Base-by-base conservation (phyloP, 2,329 filamentous ascomycete species). In the Colletotrichum sojae region DNA sequence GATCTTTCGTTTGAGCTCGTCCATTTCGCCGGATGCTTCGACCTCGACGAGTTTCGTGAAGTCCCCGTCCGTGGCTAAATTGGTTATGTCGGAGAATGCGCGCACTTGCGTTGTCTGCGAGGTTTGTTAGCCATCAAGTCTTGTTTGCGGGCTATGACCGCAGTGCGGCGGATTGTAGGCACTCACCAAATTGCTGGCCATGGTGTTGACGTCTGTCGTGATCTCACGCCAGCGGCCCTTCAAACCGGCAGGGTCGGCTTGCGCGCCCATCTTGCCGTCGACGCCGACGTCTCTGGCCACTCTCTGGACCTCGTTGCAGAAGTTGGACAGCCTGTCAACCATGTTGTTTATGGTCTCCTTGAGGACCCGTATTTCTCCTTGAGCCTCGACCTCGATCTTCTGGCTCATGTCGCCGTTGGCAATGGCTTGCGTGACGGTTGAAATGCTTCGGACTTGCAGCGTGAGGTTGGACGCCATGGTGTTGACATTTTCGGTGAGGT, bases 291-390 rank as follows among this genome's bases (percentile, higher is more conserved):
- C 96, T 76, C 96, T 95, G 67, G 95, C 95, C 36, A 99, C 95
- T 74, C 95, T 90, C 82, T 98, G 96, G 72, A 99, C 92, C 78
- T 97, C 95, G 74, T 97, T 94, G 64, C 95, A 97, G 88, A 98
- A 98, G 73, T 95, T 95, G 69, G 96, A 97, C 58, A 99, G 84
- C 71, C 95, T 90, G 78, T 95, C 95, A 73, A 98, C 95, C 95
- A 98, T 98, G 90, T 98, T 95, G 80, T 98, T 98, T 84, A 98
- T 97, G 51, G 95, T 98, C 77, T 97, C 94, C 79, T 98, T 98
- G 60, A 98, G 84, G 3, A 97, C 91, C 72, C 96, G 89, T 72
- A 98, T 97, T 81, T 98, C 95, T 81, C 95, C 95, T 80, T 95
- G 94, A 62, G 95, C 95, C 75, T 97, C 92, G 8, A 98, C 95